phyloP scores from a whole-genome alignment of 2,329 filamentous ascomycete species.

The Cladosporium sphaerospermum region DNA sequence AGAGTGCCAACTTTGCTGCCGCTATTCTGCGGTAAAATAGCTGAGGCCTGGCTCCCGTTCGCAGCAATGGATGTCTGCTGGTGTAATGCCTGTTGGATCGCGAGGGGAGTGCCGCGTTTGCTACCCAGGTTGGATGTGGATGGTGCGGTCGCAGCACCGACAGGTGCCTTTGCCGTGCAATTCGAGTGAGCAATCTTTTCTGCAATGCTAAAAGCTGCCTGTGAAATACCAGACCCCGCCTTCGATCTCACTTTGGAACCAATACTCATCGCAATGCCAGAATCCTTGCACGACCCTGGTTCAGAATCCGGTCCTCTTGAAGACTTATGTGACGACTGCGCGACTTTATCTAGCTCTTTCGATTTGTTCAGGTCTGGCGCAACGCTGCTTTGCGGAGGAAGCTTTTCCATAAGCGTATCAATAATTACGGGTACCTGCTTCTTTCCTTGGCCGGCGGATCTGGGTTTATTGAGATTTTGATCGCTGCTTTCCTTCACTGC shows the following conservation, averaged over 20 bases:
- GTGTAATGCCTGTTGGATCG: no score
- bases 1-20: not conserved
- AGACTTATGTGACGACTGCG: not conserved
- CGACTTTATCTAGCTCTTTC: not conserved
- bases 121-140: no score
- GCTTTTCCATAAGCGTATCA: no score
- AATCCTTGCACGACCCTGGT: conserved; percentile 1
- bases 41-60: not conserved
- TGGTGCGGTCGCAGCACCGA: no score
- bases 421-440: no score
- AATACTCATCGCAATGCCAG: not conserved
- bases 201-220: conserved; percentile 1
- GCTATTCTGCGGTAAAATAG: not conserved
- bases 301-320: not conserved
- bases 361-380: not conserved
- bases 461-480: no score
- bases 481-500: no score
- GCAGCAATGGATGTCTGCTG: no score
- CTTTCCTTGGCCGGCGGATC: no score
- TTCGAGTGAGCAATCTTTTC: not conserved
- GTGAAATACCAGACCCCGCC: not conserved
- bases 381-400: no score
- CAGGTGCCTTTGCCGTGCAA: no score
- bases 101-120: no score
- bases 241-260: not conserved